Evolutionary conservation across 139 green algal species (phyloP).

Genomic region (Pseudopediastrum boryanum): DNA sequence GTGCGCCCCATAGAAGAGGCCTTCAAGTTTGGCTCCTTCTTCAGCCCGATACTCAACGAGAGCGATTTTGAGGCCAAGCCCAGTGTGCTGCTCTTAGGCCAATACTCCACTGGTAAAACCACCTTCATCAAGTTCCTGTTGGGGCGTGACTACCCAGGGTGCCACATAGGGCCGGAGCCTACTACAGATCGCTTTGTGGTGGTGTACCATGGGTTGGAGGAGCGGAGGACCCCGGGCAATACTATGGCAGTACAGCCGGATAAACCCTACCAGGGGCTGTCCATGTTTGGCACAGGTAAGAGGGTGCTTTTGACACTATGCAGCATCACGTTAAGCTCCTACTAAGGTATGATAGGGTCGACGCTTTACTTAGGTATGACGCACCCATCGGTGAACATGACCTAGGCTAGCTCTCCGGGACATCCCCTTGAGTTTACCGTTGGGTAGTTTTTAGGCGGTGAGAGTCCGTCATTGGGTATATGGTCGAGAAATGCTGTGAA

Average conservation of each 20-base stretch:
- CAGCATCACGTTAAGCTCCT: no score
- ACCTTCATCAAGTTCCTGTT: slow-evolving; percentile 98
- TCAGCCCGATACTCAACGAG: slow-evolving; percentile 78
- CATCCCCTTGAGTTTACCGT: no score
- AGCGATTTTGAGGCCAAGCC: slow-evolving; percentile 98
- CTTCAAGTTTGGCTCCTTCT: slow-evolving; percentile 95
- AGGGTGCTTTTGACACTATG: background rate
- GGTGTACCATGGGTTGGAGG: slow-evolving; percentile 81
- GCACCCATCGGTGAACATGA: no score
- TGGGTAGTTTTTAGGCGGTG: no score
- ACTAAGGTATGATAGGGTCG: no score
- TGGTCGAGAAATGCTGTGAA: no score
- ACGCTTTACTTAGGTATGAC: no score
- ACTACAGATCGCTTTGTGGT: slow-evolving; percentile 99
- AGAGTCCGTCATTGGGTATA: no score
- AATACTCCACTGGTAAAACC: slow-evolving; percentile 97
- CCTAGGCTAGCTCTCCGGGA: no score
- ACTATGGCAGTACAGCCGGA: slow-evolving; percentile 95
- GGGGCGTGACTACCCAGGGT: slow-evolving; percentile 88
- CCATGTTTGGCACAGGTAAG: slow-evolving; percentile 35
- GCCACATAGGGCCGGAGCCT: slow-evolving; percentile 95
- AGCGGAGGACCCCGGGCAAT: slow-evolving; percentile 92
- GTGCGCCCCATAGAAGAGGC: slow-evolving; percentile 88
- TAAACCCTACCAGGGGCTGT: slow-evolving; percentile 81
- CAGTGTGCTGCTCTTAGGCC: slow-evolving; percentile 93